Evolutionary conservation across 352 stramenopile genomes (phyloP).

Genomic region (Globisporangium rhizosaccharum): DNA sequence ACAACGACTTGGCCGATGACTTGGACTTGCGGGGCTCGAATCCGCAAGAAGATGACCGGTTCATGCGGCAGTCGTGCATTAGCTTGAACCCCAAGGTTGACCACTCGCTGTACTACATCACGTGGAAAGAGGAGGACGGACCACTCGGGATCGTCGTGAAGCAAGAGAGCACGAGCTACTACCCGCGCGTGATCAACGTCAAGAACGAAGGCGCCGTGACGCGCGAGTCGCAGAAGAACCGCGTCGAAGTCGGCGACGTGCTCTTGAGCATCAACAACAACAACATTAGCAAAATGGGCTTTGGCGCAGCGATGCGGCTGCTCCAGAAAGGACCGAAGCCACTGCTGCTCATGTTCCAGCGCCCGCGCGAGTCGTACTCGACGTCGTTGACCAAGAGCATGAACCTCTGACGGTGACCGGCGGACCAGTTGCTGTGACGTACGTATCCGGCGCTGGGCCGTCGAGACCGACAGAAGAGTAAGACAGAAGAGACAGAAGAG

Average conservation of each 20-base stretch:
- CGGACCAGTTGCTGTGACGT: background rate
- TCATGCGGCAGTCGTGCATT: conserved; percentile 61
- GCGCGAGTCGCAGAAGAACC: conserved; percentile 78
- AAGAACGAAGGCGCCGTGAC: conserved; percentile 83
- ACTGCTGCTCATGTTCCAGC: conserved; percentile 84
- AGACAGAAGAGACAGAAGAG: background rate
- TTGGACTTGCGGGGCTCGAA: conserved; percentile 44
- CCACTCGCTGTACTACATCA: conserved; percentile 86
- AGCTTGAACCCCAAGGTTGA: conserved; percentile 83
- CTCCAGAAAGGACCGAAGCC: conserved; percentile 84
- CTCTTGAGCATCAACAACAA: conserved; percentile 89
- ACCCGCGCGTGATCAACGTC: conserved; percentile 83
- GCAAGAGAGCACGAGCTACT: conserved; percentile 83
- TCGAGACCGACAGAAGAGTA: background rate
- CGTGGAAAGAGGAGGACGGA: conserved; percentile 85
- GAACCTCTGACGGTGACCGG: conserved; percentile 10
- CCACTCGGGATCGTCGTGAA: conserved; percentile 84
- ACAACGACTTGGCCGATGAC: conserved; percentile 61
- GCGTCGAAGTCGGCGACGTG: conserved; percentile 75
- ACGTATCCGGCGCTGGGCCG: background rate
- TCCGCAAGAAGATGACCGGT: conserved; percentile 62
- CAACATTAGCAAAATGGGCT: conserved; percentile 89
- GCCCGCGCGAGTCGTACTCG: conserved; percentile 33
- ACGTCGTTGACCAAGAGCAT: conserved; percentile 27
- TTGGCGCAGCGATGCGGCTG: conserved; percentile 79